Evolutionary conservation across 441 rosid species (phyloP).

Genomic region (Heliophila coronopifolia): DNA sequence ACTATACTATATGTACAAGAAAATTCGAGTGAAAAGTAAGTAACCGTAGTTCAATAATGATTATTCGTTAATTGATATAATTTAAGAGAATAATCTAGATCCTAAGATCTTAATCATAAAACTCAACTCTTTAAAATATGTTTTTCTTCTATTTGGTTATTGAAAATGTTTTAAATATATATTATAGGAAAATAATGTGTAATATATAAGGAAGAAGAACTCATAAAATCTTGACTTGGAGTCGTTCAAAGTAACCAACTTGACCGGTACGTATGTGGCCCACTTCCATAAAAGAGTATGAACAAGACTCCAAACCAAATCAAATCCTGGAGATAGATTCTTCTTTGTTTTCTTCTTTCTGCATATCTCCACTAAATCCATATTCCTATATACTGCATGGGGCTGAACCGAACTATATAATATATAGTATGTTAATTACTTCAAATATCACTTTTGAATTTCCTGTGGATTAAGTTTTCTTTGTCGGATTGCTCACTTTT

Average conservation of each 20-base stretch:
- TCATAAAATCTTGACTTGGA: constrained; percentile 14
- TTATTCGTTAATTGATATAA: neutral
- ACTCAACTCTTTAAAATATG: neutral
- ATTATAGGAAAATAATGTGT: neutral
- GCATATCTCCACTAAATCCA: constrained; percentile 7
- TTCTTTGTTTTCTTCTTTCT: constrained; percentile 24
- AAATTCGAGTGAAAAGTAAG: neutral
- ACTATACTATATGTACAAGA: neutral
- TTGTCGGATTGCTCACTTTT: no score
- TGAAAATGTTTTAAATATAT: neutral
- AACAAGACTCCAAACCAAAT: constrained; percentile 17
- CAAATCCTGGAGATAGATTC: constrained; percentile 24
- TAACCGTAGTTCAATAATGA: neutral
- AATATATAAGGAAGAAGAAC: constrained; percentile 2
- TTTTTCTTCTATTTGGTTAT: no score
- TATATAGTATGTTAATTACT: no score
- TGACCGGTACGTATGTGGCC: constrained; percentile 25
- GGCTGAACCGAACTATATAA: no score
- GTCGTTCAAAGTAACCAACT: constrained; percentile 15
- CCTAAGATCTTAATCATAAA: neutral
- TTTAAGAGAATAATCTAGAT: constrained; percentile 1
- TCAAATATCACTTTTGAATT: no score
- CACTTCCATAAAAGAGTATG: constrained; percentile 14
- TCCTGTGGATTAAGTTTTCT: no score
- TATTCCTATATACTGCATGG: no score